Evolutionary conservation across 139 green algal genomes (phyloP).

Genomic region (Haematococcus sp.): DNA sequence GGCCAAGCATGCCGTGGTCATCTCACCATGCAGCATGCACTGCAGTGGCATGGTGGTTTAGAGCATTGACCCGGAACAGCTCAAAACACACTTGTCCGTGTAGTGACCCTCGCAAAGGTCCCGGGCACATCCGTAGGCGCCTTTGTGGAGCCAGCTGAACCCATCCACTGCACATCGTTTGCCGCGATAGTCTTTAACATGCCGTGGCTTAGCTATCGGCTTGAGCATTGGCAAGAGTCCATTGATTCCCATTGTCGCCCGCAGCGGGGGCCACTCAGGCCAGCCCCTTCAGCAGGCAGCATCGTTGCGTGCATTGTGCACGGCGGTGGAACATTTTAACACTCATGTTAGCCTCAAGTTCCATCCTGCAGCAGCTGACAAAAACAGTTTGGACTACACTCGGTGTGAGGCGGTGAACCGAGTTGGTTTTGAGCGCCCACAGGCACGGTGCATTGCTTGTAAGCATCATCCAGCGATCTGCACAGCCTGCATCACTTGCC

Average conservation of each 20-base stretch:
- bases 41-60: not conserved
- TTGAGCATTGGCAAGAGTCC: slow-evolving; percentile 82
- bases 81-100: slow-evolving; percentile 64
- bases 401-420: no score
- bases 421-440: no score
- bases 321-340: no score
- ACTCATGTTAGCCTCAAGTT: no score
- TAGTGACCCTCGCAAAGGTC: slow-evolving; percentile 81
- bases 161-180: slow-evolving; percentile 87
- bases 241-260: slow-evolving; percentile 78
- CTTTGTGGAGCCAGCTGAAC: slow-evolving; percentile 94
- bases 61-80: not conserved
- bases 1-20: not conserved
- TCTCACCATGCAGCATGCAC: not conserved
- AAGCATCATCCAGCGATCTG: no score
- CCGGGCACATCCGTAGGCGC: slow-evolving; percentile 78
- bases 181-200: slow-evolving; percentile 79
- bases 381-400: no score
- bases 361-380: no score
- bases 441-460: no score
- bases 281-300: no score
- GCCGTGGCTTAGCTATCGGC: slow-evolving; percentile 50
- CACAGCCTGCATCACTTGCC: no score
- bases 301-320: no score
- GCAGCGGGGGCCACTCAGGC: no score